Conservation (phyloP, 2,329 filamentous ascomycete species). For the Xylaria sp. region DNA sequence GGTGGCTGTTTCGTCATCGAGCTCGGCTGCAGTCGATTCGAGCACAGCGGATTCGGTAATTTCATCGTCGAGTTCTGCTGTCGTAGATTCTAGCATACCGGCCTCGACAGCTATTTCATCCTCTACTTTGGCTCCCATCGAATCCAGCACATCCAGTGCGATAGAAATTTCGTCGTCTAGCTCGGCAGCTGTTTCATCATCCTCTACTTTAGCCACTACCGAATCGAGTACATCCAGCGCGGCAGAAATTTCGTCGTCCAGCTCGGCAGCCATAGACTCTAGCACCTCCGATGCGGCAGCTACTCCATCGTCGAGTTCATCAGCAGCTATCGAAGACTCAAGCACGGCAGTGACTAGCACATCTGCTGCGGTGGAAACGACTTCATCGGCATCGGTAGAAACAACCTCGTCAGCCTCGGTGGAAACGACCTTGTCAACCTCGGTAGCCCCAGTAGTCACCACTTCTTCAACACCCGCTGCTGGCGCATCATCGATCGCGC, state of each 20-base stretch:
- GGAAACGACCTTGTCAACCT: constrained; percentile 13
- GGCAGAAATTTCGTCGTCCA: not conserved
- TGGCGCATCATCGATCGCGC: constrained; percentile 37
- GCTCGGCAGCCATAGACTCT: constrained; percentile 6
- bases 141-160: constrained; percentile 2
- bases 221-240: constrained; percentile 7
- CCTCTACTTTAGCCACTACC: too few species aligned
- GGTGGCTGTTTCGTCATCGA: not conserved
- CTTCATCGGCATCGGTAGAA: constrained; percentile 2
- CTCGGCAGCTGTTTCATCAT: not conserved
- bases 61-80: not conserved
- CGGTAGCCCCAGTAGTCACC: not conserved
- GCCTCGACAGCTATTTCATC: not conserved
- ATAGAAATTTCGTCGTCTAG: not conserved
- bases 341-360: constrained; percentile 8
- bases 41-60: not conserved
- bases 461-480: not conserved
- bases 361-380: constrained; percentile 5
- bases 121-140: constrained; percentile 2
- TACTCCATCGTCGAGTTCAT: not conserved
- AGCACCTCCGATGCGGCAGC: not conserved
- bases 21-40: not conserved
- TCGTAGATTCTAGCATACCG: not conserved
- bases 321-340: not conserved
- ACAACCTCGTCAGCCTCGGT: constrained; percentile 9